phyloP scores from a whole-genome alignment of 768 basidiomycete genomes.

The Psilocybe azurescens region DNA sequence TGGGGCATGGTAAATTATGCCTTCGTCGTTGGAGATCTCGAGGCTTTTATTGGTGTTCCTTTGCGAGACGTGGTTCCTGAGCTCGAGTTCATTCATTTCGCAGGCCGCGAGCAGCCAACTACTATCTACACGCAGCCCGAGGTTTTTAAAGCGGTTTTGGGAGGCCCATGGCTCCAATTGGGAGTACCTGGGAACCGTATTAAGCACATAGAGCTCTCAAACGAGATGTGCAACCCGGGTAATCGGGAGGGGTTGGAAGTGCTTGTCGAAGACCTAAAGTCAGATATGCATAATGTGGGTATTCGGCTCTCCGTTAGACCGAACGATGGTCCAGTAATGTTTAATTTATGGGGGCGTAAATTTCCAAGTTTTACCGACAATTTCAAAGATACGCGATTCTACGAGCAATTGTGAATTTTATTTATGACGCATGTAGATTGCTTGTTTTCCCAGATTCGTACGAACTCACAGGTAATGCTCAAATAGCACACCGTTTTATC shows the following conservation, averaged over 20 bases:
- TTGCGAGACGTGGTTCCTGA: neutral
- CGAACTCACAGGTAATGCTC: too few species aligned
- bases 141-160: neutral
- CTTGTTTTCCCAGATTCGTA: too few species aligned
- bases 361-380: neutral
- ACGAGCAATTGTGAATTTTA: neutral
- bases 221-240: neutral
- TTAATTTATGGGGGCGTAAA: neutral
- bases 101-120: neutral
- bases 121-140: neutral
- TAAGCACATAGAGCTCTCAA: neutral
- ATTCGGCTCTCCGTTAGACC: neutral
- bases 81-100: neutral
- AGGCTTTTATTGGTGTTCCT: neutral
- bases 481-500: too few species aligned
- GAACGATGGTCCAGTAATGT: neutral
- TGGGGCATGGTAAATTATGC: too few species aligned
- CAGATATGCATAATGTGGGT: neutral
- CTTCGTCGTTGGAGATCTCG: neutral
- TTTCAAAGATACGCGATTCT: neutral
- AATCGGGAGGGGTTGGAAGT: neutral
- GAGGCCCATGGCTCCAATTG: neutral
- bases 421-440: neutral
- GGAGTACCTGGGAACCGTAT: neutral
- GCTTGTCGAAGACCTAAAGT: neutral